Base-by-base conservation (phyloP, 2,329 filamentous ascomycete genomes). In the Bertia moriformis region DNA sequence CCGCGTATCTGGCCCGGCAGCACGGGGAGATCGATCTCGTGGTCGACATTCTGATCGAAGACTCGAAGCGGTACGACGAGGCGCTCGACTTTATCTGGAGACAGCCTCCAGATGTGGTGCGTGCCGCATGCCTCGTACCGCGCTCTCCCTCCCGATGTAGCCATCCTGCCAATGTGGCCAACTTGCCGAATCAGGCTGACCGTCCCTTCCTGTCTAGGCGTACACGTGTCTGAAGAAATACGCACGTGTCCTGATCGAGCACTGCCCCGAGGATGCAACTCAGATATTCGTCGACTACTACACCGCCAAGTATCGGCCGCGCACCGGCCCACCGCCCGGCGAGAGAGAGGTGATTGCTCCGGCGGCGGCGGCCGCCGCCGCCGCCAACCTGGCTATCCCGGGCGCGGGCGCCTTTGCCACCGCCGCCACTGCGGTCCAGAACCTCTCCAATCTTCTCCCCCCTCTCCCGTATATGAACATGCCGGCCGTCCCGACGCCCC, bases 161-260 rank as follows among this genome's bases (percentile, higher is more conserved):
- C 32, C 15, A 10, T 10, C 32, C 14, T 36, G 36, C 40, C 12
- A 7, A 18, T 32, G 12, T 29, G 14, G 29, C 35, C n/a, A n/a
- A n/a, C n/a, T n/a, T n/a, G n/a, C n/a, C n/a, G n/a, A n/a, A n/a
- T 36, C 12, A 38, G 37, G n/a, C 42, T 50, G 33, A 50, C 24
- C 36, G 12, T 37, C 24, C 17, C 41, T n/a, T n/a, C 19, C 20
- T 7, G 44, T 10, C 3, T 40, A 89, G 74, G 83, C 88, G 1
- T 95, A 93, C 53, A 71, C 78, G 14, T 93, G 86, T 48, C 63
- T 98, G 40, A 89, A 93, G 78, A 96, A 93, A 55, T 98, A 95
- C 52, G 87, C 91, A 2, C 78, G 87, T 39, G 85, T 95, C 0
- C 65, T 98, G 1, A 73, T 98, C 22, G 85, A 91, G 49, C 78